phyloP scores from a whole-genome alignment of 805 yeast species.

The Kazachstania martiniae region DNA sequence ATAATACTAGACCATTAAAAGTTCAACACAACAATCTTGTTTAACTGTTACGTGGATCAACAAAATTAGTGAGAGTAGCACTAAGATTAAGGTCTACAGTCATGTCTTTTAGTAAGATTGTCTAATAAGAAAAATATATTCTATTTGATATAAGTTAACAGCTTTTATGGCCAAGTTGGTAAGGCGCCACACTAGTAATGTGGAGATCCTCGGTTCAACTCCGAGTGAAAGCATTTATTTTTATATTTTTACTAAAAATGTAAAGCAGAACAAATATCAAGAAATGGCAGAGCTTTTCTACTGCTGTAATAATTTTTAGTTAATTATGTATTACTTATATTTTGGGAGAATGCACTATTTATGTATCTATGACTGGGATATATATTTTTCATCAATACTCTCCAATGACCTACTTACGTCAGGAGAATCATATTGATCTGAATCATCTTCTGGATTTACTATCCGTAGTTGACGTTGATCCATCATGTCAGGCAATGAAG shows the following conservation, averaged over 20 bases:
- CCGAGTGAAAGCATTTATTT: slow-evolving; percentile 52
- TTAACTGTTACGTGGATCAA: too few relatives aligned
- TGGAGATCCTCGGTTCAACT: slow-evolving; percentile 75
- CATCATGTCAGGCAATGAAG: slow-evolving; percentile 40
- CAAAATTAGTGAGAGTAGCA: too few relatives aligned
- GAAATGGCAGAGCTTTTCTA: background rate
- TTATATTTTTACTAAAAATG: slow-evolving; percentile 2
- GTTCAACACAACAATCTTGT: too few relatives aligned
- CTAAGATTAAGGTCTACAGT: too few relatives aligned
- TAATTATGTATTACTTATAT: background rate
- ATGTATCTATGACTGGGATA: background rate
- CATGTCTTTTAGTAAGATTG: too few relatives aligned
- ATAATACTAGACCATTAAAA: too few relatives aligned
- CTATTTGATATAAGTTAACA: too few relatives aligned
- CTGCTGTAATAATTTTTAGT: background rate
- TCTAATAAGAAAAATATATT: too few relatives aligned
- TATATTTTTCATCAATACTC: background rate
- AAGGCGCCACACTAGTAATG: slow-evolving; percentile 87
- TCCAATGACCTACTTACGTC: background rate
- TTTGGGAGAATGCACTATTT: background rate
- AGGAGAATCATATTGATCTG: background rate
- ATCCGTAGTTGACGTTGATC: slow-evolving; percentile 36
- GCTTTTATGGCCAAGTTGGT: slow-evolving; percentile 61
- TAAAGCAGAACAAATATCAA: background rate
- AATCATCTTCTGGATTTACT: slow-evolving; percentile 30